Conservation (phyloP, 2,329 filamentous ascomycete species). For the Aspergillus cejpii region DNA sequence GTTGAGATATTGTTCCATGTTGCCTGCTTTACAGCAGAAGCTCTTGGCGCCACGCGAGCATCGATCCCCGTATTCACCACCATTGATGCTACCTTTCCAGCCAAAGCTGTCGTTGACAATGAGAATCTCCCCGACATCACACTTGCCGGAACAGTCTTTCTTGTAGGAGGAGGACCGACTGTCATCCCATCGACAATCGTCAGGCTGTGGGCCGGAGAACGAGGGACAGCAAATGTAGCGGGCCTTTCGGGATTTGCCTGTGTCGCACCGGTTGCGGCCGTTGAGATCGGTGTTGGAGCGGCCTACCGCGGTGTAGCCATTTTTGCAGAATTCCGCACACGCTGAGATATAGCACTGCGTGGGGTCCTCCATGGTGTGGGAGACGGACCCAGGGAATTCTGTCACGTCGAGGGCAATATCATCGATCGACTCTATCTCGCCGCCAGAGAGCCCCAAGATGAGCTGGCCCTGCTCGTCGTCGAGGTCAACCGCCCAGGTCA, state of each 20-base stretch:
- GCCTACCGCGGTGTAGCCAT: background rate
- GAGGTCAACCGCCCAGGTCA: conserved; percentile 6
- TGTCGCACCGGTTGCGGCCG: too few species aligned
- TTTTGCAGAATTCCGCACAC: background rate
- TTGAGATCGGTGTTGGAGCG: too few species aligned
- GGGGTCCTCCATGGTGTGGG: background rate
- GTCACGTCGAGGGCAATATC: background rate
- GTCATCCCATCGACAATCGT: too few species aligned
- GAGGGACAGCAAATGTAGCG: too few species aligned
- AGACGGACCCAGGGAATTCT: background rate
- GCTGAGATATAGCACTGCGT: background rate
- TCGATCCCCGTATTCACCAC: background rate
- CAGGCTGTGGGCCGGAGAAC: too few species aligned
- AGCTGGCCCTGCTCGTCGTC: background rate
- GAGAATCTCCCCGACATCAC: background rate
- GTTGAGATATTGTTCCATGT: background rate
- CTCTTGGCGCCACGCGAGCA: background rate
- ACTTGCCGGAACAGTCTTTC: too few species aligned
- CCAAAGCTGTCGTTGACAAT: background rate
- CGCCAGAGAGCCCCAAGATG: background rate
- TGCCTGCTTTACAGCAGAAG: background rate
- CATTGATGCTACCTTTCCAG: background rate
- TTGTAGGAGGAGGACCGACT: too few species aligned
- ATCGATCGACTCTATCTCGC: background rate
- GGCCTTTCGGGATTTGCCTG: too few species aligned